Percentiles rank a stretch among this genome's conserved stretches.
phyloP scores from a whole-genome alignment of 2,329 filamentous ascomycete species.

The Diaporthe aspalathi region DNA sequence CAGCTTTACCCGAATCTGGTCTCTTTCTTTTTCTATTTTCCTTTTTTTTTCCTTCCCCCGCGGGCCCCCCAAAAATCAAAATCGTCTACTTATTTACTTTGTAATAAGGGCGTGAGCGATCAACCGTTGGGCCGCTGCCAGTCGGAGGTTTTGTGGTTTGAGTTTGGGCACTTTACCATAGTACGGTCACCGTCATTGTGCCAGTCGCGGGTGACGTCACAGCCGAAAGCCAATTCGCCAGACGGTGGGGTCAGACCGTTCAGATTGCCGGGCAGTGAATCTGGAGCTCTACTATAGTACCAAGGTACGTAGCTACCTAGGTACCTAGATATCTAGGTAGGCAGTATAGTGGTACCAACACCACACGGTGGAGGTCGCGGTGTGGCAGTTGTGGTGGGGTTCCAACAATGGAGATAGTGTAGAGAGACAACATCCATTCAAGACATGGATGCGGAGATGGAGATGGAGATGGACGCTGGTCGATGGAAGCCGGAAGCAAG shows the following conservation, averaged over 20 bases:
- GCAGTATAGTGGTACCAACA: too few species aligned
- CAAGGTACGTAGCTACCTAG: too few species aligned
- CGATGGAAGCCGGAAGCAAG: background rate
- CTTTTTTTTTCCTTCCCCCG: too few species aligned
- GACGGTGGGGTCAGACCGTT: constrained; percentile 16
- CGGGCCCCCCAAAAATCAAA: too few species aligned
- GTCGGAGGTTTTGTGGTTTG: constrained; percentile 16
- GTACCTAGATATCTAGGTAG: too few species aligned
- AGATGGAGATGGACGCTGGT: constrained; percentile 6
- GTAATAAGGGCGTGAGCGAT: background rate
- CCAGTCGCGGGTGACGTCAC: constrained; percentile 9
- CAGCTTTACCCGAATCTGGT: too few species aligned
- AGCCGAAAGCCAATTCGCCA: constrained; percentile 30
- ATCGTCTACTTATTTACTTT: too few species aligned
- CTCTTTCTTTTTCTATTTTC: too few species aligned
- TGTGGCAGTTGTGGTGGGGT: constrained; percentile 13
- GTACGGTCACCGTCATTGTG: background rate
- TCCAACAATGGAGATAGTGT: constrained; percentile 4
- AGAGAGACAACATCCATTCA: too few species aligned
- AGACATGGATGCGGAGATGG: constrained; percentile 13
- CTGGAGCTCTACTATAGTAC: background rate
- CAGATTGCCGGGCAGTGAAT: constrained; percentile 20
- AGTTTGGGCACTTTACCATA: too few species aligned
- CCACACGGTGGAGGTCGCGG: constrained; percentile 12
- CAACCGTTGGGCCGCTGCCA: constrained; percentile 5